phyloP scores from a whole-genome alignment of 108 stramenopile species.

The Schizochytrium sp. region DNA sequence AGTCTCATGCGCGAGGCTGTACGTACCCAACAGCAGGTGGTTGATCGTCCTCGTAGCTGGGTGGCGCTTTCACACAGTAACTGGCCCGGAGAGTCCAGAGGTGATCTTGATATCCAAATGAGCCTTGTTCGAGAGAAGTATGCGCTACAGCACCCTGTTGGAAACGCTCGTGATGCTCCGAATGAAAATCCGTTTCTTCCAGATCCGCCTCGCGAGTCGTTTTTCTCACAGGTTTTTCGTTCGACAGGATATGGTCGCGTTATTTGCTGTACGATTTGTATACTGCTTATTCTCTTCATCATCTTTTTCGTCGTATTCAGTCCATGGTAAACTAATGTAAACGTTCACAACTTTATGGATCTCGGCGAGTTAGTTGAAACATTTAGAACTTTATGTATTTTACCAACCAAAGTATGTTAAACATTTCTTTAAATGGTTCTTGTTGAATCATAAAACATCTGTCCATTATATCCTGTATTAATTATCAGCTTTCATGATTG shows the following conservation, averaged over 20 bases:
- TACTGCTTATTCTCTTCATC: neutral
- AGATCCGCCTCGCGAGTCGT: conserved; percentile 31
- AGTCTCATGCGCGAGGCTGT: conserved; percentile 45
- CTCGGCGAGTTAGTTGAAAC: too few species aligned
- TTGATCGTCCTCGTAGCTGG: conserved; percentile 44
- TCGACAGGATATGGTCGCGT: conserved; percentile 35
- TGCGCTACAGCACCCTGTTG: conserved; percentile 7
- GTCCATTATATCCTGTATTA: too few species aligned
- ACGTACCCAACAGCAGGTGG: neutral
- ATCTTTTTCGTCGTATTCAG: conserved; percentile 16
- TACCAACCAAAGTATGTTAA: too few species aligned
- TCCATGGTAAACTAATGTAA: neutral
- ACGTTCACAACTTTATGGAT: too few species aligned
- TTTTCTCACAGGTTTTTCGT: conserved; percentile 15
- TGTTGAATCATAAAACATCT: too few species aligned
- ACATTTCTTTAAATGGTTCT: too few species aligned
- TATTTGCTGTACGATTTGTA: conserved; percentile 2
- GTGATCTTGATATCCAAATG: conserved; percentile 46
- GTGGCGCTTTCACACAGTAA: conserved; percentile 35
- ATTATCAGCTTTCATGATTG: too few species aligned
- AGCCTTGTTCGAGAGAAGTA: conserved; percentile 40
- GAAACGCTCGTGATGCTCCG: conserved; percentile 32
- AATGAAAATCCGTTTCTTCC: conserved; percentile 45
- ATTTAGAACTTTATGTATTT: too few species aligned
- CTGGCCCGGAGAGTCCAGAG: conserved; percentile 32